Percentiles rank a stretch among this genome's conserved stretches.
Evolutionary conservation across 768 basidiomycete genomes (phyloP).

Genomic region (Phaeotremella fagi): DNA sequence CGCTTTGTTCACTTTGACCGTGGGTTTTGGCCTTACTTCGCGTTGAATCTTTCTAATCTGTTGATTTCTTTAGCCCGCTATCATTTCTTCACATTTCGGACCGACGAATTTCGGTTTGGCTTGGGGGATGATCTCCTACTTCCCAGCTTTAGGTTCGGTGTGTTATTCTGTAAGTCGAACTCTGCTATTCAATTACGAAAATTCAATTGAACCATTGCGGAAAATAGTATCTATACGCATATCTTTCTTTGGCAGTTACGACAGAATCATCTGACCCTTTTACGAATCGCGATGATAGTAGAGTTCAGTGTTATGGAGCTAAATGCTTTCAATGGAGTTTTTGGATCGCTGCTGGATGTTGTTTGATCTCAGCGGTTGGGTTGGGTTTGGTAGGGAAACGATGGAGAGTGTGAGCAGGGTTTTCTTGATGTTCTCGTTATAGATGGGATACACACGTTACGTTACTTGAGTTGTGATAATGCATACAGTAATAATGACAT

Average conservation of each 20-base stretch:
- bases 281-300: background rate
- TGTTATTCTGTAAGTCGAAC: constrained; percentile 37
- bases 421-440: background rate
- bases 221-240: constrained; percentile 46
- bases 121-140: constrained; percentile 48
- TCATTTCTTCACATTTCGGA: constrained; percentile 47
- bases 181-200: background rate
- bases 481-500: too few relatives aligned
- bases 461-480: too few relatives aligned
- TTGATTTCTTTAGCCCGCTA: constrained; percentile 33
- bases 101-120: constrained; percentile 47
- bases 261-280: constrained; percentile 1
- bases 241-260: constrained; percentile 22
- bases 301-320: constrained; percentile 31
- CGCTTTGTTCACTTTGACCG: constrained; percentile 43
- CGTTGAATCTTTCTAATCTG: background rate
- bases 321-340: constrained; percentile 40
- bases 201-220: too few relatives aligned
- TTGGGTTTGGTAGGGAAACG: constrained; percentile 31
- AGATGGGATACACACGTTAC: too few relatives aligned
- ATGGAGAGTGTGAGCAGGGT: constrained; percentile 36
- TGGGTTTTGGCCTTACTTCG: constrained; percentile 11
- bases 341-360: constrained; percentile 33
- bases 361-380: constrained; percentile 29
- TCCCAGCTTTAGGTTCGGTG: constrained; percentile 43